Conservation (phyloP, 2,329 filamentous ascomycete species). For the Scopulariopsis brevicaulis region DNA sequence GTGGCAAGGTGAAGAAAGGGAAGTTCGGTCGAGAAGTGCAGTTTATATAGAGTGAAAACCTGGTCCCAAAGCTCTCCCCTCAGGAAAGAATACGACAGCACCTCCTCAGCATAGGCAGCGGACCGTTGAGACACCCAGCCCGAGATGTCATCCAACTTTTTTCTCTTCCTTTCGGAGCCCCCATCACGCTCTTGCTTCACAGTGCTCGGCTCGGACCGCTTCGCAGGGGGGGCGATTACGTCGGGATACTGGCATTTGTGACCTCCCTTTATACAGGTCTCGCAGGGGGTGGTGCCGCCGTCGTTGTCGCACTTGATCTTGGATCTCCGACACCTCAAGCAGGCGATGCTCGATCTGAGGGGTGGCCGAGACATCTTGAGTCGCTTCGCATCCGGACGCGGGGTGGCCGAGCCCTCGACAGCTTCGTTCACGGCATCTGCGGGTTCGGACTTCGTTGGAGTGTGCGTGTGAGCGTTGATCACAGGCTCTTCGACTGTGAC, state of each 20-base stretch:
- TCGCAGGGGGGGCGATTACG: constrained; percentile 18
- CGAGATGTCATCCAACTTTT: constrained; percentile 28
- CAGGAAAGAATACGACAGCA: constrained; percentile 49
- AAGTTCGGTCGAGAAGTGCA: constrained; percentile 61
- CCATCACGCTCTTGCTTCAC: constrained; percentile 29
- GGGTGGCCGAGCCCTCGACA: not conserved
- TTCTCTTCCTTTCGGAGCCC: constrained; percentile 36
- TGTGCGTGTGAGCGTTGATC: not conserved
- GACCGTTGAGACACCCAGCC: constrained; percentile 6
- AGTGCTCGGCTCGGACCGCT: constrained; percentile 26
- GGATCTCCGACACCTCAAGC: constrained; percentile 61
- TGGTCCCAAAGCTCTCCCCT: constrained; percentile 57
- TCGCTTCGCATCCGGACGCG: not conserved
- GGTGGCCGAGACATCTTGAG: constrained; percentile 22
- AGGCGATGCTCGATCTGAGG: constrained; percentile 73
- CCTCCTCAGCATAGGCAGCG: constrained; percentile 37
- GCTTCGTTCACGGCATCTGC: constrained; percentile 1
- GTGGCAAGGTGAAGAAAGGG: constrained; percentile 60
- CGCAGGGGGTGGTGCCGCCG: constrained; percentile 60
- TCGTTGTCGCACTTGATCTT: constrained; percentile 84
- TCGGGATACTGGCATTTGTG: constrained; percentile 65
- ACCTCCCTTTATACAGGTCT: constrained; percentile 60
- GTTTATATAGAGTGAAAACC: constrained; percentile 57
- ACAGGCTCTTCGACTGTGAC: not conserved
- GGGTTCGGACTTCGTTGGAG: not conserved